Evolutionary conservation across 1,284 basidiomycete species (phyloP).

Genomic region (Takashimella tepidaria): DNA sequence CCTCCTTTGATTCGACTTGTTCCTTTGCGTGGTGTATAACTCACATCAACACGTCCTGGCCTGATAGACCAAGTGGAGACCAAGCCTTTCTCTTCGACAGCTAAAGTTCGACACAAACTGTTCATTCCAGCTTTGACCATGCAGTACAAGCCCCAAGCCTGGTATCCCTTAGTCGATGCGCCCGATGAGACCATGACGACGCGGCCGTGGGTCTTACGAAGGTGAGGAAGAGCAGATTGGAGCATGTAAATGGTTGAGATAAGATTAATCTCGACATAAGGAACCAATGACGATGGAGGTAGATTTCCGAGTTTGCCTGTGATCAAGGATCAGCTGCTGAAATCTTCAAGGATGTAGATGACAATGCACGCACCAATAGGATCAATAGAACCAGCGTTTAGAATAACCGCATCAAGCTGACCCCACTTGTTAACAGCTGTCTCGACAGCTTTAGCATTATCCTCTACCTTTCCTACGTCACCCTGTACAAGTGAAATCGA

Average conservation of each 20-base stretch:
- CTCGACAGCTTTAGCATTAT: constrained; percentile 37
- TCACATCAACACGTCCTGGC: constrained; percentile 53
- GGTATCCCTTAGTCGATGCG: constrained; percentile 49
- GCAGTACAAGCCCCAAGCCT: constrained; percentile 53
- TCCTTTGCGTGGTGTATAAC: constrained; percentile 9
- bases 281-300: constrained; percentile 18
- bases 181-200: constrained; percentile 53
- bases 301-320: constrained; percentile 34
- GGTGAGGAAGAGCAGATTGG: constrained; percentile 49
- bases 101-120: constrained; percentile 50
- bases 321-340: constrained; percentile 7
- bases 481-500: constrained; percentile 35
- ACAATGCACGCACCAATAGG: constrained; percentile 36
- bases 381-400: constrained; percentile 52
- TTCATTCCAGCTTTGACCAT: constrained; percentile 52
- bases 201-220: constrained; percentile 43
- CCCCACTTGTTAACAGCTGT: constrained; percentile 48
- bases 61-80: constrained; percentile 50
- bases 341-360: constrained; percentile 1
- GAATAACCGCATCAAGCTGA: constrained; percentile 49
- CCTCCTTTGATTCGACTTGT: not conserved
- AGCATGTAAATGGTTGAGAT: constrained; percentile 51
- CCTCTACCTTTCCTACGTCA: constrained; percentile 47
- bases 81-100: constrained; percentile 49
- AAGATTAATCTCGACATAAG: constrained; percentile 50